A percentile compares a stretch with the other conserved stretches of the same genome.
These are phyloP conservation scores for Corymbia maculata DNA, from an alignment of 345 rosid genomes.

Conservation along the genomic window DNA sequence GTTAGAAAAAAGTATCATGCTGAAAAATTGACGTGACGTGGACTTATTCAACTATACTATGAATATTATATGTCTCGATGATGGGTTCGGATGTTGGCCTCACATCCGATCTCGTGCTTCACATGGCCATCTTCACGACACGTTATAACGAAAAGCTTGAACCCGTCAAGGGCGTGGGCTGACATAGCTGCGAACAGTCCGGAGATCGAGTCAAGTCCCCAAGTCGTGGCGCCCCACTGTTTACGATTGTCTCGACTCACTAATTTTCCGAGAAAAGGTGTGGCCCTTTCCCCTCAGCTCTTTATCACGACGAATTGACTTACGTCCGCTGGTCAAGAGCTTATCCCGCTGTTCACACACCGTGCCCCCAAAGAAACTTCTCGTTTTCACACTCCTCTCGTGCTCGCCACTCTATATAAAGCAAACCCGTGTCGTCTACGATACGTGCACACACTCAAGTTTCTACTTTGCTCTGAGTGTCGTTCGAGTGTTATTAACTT, in stretches of 20 bases:
- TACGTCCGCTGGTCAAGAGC: neutral
- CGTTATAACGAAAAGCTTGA: neutral
- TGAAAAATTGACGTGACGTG: neutral
- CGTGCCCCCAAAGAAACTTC: neutral
- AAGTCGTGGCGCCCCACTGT: neutral
- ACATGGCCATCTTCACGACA: accelerated
- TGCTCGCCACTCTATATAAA: neutral
- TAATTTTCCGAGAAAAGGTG: neutral
- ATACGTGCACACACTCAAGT: accelerated
- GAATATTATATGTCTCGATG: neutral
- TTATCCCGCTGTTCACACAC: neutral
- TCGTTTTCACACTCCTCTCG: accelerated
- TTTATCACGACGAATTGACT: neutral
- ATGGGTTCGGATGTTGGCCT: neutral
- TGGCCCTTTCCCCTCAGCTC: neutral
- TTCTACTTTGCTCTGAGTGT: neutral
- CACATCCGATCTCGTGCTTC: no score
- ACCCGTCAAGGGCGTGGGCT: neutral
- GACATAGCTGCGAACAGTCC: neutral
- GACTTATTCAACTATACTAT: no score
- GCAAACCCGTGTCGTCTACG: neutral
- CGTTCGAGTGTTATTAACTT: neutral
- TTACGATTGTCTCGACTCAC: neutral
- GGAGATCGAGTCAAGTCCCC: neutral
- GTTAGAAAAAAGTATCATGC: neutral